A percentile compares a stretch with the other conserved stretches of the same genome.
Evolutionary conservation across 2,329 filamentous ascomycete species (phyloP).

Genomic region (Exophiala viscosa): DNA sequence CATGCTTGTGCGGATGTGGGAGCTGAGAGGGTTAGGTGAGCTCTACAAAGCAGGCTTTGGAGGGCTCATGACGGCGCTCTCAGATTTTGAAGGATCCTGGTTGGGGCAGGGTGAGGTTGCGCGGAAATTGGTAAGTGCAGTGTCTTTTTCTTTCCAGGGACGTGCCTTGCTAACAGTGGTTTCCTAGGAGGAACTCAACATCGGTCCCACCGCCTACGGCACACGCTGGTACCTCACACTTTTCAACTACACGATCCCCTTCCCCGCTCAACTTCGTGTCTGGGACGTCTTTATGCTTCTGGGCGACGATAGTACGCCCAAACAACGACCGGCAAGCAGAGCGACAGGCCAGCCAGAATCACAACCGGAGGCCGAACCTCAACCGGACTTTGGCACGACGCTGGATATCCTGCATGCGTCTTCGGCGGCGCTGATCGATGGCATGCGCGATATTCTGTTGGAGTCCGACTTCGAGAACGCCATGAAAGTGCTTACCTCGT

Average conservation of each 20-base stretch:
- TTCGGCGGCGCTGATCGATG: conserved; percentile 84
- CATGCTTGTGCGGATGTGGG: conserved; percentile 95
- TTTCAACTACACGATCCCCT: conserved; percentile 95
- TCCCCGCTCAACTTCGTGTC: conserved; percentile 85
- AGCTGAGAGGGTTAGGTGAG: conserved; percentile 76
- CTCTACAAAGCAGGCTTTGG: conserved; percentile 81
- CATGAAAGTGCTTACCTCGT: conserved; percentile 94
- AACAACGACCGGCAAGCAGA: too few species aligned
- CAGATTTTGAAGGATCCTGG: conserved; percentile 83
- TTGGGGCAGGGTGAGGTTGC: conserved; percentile 73
- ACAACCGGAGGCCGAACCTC: conserved; percentile 6
- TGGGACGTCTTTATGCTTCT: conserved; percentile 98
- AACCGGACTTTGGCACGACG: conserved; percentile 59
- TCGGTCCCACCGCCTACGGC: conserved; percentile 87
- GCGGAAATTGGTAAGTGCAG: conserved; percentile 67
- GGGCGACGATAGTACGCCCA: conserved; percentile 56
- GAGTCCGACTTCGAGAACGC: conserved; percentile 95
- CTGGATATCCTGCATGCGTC: conserved; percentile 88
- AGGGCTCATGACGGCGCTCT: conserved; percentile 79
- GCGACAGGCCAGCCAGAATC: not conserved
- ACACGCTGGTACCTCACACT: conserved; percentile 96
- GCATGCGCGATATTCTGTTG: conserved; percentile 79
- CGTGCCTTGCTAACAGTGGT: not conserved
- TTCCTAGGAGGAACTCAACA: conserved; percentile 65
- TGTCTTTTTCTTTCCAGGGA: not conserved